Evolutionary conservation across 345 rosid genomes (phyloP).

Genomic region (Erodium maritimum): DNA sequence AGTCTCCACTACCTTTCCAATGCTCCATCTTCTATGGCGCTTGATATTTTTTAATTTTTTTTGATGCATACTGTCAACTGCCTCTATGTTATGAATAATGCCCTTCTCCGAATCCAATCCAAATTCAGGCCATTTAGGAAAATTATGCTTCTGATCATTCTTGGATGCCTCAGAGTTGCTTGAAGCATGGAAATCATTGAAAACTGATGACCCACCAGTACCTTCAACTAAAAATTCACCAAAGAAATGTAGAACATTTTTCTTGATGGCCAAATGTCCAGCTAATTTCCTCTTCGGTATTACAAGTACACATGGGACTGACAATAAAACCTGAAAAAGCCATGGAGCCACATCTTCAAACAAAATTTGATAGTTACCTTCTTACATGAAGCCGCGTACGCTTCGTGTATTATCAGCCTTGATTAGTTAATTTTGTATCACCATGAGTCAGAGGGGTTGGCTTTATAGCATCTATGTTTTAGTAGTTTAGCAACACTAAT

Average conservation of each 20-base stretch:
- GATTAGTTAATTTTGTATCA: too few relatives aligned
- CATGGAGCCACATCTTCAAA: too few relatives aligned
- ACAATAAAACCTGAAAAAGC: conserved; percentile 52
- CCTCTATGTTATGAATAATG: conserved; percentile 27
- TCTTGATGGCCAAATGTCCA: conserved; percentile 76
- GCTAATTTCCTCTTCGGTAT: conserved; percentile 89
- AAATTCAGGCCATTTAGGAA: conserved; percentile 40
- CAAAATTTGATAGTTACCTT: too few relatives aligned
- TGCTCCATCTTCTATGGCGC: conserved; percentile 86
- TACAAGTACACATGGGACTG: conserved; percentile 76
- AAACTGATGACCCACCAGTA: conserved; percentile 75
- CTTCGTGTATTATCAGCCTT: too few relatives aligned
- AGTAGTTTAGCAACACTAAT: too few relatives aligned
- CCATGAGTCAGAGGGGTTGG: too few relatives aligned
- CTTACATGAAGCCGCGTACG: too few relatives aligned
- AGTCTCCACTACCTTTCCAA: conserved; percentile 48
- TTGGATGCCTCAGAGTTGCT: conserved; percentile 39
- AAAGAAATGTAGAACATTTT: conserved; percentile 73
- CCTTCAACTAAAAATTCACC: conserved; percentile 91
- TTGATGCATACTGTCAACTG: conserved; percentile 30
- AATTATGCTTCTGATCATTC: conserved; percentile 49
- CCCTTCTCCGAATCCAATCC: conserved; percentile 37
- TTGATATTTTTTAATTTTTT: conserved; percentile 50
- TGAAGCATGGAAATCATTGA: conserved; percentile 48
- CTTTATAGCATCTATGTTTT: too few relatives aligned